Conservation (phyloP, 352 stramenopile species). For the Globisporangium megalacanthum region DNA sequence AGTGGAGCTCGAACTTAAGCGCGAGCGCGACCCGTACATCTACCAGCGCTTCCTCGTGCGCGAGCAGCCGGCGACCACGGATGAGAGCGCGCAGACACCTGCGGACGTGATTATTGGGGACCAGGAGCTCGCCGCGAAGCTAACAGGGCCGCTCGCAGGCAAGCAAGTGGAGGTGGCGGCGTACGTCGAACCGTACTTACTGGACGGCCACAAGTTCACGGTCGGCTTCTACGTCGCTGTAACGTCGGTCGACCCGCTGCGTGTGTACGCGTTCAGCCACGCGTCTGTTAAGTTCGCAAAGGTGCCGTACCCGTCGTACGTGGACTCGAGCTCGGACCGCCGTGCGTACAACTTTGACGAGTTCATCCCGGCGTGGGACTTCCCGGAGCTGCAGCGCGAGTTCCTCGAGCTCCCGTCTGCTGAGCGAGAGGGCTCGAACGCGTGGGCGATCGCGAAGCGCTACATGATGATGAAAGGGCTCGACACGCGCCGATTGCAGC, state of each 20-base stretch:
- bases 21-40: slow-evolving; percentile 36
- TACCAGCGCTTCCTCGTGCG: slow-evolving; percentile 64
- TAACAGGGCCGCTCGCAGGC: slow-evolving; percentile 38
- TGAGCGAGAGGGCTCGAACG: slow-evolving; percentile 47
- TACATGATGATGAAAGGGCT: slow-evolving; percentile 54
- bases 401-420: slow-evolving; percentile 63
- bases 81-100: slow-evolving; percentile 22
- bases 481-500: slow-evolving; percentile 55
- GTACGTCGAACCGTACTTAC: slow-evolving; percentile 80
- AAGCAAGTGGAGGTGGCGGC: slow-evolving; percentile 58
- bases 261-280: slow-evolving; percentile 79
- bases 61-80: slow-evolving; percentile 24
- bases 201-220: slow-evolving; percentile 87
- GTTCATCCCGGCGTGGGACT: slow-evolving; percentile 68
- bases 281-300: slow-evolving; percentile 72
- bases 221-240: slow-evolving; percentile 86
- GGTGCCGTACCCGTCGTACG: slow-evolving; percentile 37
- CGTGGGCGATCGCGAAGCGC: slow-evolving; percentile 60
- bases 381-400: slow-evolving; percentile 47
- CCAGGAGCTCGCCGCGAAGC: slow-evolving; percentile 38
- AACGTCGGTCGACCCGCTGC: slow-evolving; percentile 78
- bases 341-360: slow-evolving; percentile 65
- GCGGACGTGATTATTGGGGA: slow-evolving; percentile 37
- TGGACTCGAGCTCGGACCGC: slow-evolving; percentile 33
- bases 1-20: slow-evolving; percentile 50